Percentiles rank a stretch among this genome's conserved stretches.
Evolutionary conservation across 2,329 filamentous ascomycete species (phyloP).

Genomic region (Exophiala spinifera): DNA sequence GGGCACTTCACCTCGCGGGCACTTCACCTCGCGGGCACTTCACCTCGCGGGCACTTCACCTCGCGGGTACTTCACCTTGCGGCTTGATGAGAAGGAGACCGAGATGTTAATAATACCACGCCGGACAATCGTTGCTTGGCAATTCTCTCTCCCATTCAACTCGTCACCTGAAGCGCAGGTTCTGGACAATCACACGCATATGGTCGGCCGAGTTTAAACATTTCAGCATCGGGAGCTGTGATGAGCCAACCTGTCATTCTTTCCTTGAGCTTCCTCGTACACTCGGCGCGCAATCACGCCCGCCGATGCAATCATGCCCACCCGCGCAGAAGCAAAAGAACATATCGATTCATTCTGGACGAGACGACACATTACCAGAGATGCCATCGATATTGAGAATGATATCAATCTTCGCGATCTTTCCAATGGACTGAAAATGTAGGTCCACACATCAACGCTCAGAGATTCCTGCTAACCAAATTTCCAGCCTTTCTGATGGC

Average conservation of each 20-base stretch:
- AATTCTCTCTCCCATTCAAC: conserved; percentile 1
- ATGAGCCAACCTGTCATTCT: conserved; percentile 5
- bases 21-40: too few relatives aligned
- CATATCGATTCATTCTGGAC: conserved; percentile 14
- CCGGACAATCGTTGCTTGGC: background rate
- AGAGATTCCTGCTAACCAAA: conserved; percentile 6
- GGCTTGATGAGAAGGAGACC: background rate
- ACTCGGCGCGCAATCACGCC: conserved; percentile 1
- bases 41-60: too few relatives aligned
- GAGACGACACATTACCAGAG: conserved; percentile 6
- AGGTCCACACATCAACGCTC: background rate
- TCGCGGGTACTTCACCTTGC: background rate
- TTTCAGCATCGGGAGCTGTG: conserved; percentile 2
- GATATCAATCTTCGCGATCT: conserved; percentile 13
- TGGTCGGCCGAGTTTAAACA: background rate
- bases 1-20: too few relatives aligned
- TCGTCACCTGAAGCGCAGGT: background rate
- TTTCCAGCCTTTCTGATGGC: conserved; percentile 7
- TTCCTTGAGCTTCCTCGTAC: conserved; percentile 1
- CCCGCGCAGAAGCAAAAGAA: conserved; percentile 12
- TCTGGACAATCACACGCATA: background rate
- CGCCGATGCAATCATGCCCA: background rate
- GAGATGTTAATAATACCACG: too few relatives aligned
- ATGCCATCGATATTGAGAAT: conserved; percentile 13
- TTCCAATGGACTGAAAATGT: conserved; percentile 10